Evolutionary conservation across 345 rosid genomes (phyloP).

Genomic region (Anacardium occidentale): DNA sequence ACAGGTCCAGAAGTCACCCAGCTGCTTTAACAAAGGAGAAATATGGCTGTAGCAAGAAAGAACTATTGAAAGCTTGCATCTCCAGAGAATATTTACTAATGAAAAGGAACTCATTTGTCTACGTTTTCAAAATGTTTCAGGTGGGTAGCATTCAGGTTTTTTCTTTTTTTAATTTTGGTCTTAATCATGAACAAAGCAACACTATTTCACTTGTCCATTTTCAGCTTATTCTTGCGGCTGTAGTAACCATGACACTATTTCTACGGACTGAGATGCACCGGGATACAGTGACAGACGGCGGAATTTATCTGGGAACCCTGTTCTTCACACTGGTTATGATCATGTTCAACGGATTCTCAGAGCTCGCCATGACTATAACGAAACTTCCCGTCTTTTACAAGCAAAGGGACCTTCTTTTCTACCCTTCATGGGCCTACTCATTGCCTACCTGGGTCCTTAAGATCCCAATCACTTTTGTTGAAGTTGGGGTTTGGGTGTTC

Average conservation of each 20-base stretch:
- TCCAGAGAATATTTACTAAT: slow-evolving; percentile 74
- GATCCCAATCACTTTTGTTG: slow-evolving; percentile 63
- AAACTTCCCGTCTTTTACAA: slow-evolving; percentile 90
- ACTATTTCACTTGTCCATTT: neutral
- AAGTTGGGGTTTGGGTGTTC: slow-evolving; percentile 60
- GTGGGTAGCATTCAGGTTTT: slow-evolving; percentile 28
- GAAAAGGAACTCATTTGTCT: slow-evolving; percentile 87
- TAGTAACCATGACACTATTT: slow-evolving; percentile 61
- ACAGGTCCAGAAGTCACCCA: slow-evolving; percentile 69
- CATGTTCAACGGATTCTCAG: slow-evolving; percentile 81
- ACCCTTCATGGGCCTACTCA: slow-evolving; percentile 88
- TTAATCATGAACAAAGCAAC: neutral
- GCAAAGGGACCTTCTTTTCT: slow-evolving; percentile 81
- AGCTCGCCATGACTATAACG: slow-evolving; percentile 67
- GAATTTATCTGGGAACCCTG: slow-evolving; percentile 62
- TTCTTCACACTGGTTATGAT: slow-evolving; percentile 50
- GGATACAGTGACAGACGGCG: slow-evolving; percentile 60
- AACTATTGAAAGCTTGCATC: slow-evolving; percentile 67
- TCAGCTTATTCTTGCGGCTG: slow-evolving; percentile 59
- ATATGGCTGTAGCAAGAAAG: slow-evolving; percentile 62
- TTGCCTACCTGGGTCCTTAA: slow-evolving; percentile 80
- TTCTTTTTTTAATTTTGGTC: neutral
- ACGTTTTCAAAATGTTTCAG: slow-evolving; percentile 54
- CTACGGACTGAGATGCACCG: slow-evolving; percentile 71
- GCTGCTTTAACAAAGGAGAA: slow-evolving; percentile 66